A percentile compares a stretch with the other conserved stretches of the same genome.
Conservation (phyloP, 345 rosid genomes). For the Bruguiera sexangula region DNA sequence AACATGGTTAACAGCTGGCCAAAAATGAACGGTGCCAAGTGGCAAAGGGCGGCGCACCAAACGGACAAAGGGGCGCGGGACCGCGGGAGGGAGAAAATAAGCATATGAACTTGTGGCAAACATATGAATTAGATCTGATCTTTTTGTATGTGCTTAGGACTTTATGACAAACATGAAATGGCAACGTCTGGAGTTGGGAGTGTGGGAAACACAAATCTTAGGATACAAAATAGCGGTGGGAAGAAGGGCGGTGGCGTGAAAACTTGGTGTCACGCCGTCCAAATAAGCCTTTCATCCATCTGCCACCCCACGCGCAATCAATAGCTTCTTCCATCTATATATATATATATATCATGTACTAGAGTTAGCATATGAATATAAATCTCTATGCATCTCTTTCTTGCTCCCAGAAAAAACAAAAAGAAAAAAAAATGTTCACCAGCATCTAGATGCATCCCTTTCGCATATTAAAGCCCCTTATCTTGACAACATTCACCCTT, state of each 20-base stretch:
- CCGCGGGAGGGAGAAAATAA: slow-evolving; percentile 24
- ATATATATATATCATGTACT: not conserved
- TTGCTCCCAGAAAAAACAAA: not conserved
- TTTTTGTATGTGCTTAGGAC: too few species aligned
- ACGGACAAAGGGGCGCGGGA: slow-evolving; percentile 54
- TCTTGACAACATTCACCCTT: slow-evolving; percentile 20
- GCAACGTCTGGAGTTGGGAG: too few species aligned
- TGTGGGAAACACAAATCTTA: slow-evolving; percentile 23
- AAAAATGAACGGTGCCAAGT: slow-evolving; percentile 9
- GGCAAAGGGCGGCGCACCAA: slow-evolving; percentile 81
- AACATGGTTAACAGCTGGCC: slow-evolving; percentile 30
- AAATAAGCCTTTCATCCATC: slow-evolving; percentile 56
- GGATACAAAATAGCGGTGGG: slow-evolving; percentile 56
- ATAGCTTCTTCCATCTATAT: slow-evolving; percentile 13
- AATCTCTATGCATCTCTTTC: not conserved
- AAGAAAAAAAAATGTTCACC: not conserved
- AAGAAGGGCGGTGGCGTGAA: slow-evolving; percentile 60
- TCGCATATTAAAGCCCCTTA: slow-evolving; percentile 2
- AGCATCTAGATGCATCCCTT: slow-evolving; percentile 6
- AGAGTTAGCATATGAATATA: slow-evolving; percentile 16
- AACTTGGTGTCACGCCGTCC: slow-evolving; percentile 81
- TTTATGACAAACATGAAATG: too few species aligned
- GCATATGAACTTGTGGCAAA: not conserved
- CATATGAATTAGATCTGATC: slow-evolving; percentile 2
- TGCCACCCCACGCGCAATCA: slow-evolving; percentile 97